Conservation (phyloP, 306 rosid species). For the Corylus americana region DNA sequence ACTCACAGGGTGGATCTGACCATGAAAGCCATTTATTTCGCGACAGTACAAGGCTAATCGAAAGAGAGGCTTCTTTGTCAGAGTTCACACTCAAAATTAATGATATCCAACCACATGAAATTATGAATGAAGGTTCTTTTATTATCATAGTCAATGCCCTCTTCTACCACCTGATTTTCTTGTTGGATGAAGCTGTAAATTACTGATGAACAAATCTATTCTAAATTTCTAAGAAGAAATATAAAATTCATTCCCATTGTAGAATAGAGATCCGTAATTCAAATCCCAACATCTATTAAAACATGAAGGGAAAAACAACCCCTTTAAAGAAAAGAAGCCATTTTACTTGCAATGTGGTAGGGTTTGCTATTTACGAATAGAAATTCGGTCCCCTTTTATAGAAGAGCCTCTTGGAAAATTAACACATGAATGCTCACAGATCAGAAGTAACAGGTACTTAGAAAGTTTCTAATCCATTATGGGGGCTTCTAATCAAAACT, state of each 20-base stretch:
- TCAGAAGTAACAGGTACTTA: neutral
- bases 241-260: no score
- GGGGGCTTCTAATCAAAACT: neutral
- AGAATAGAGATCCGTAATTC: no score
- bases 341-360: no score
- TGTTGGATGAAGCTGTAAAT: constrained; percentile 27
- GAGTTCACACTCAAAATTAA: constrained; percentile 8
- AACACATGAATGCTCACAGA: no score
- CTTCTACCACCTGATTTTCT: constrained; percentile 42
- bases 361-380: neutral
- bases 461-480: neutral
- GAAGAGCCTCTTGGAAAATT: neutral
- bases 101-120: constrained; percentile 35
- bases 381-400: neutral
- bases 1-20: neutral
- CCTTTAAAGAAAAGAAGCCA: no score
- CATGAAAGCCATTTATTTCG: neutral
- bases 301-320: neutral
- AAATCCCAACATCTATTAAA: neutral
- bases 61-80: neutral
- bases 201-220: neutral
- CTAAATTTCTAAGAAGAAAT: no score
- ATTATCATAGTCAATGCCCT: constrained; percentile 39
- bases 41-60: no score
- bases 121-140: constrained; percentile 27